phyloP scores from a whole-genome alignment of 495 filamentous ascomycete species.

The Xylaria acuta region DNA sequence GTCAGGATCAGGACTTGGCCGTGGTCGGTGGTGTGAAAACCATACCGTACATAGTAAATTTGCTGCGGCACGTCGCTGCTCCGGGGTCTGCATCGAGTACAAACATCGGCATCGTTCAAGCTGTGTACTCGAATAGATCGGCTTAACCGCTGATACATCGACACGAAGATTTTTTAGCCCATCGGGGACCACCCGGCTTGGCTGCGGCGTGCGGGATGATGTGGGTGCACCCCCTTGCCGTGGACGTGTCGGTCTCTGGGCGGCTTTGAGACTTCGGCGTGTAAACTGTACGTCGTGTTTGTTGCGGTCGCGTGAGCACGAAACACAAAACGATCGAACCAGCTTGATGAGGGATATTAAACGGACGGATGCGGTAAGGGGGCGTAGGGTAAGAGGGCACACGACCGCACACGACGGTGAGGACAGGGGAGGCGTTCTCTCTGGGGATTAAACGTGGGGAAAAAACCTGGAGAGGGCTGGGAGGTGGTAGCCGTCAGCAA shows the following conservation, averaged over 20 bases:
- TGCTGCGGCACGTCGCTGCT: not conserved
- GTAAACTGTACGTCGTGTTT: not conserved
- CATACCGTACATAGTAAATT: not conserved
- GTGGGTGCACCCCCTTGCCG: slow-evolving; percentile 15
- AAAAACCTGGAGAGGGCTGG: slow-evolving; percentile 12
- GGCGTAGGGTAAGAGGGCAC: slow-evolving; percentile 15
- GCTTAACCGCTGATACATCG: not conserved
- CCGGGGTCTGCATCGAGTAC: not conserved
- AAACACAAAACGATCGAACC: not conserved
- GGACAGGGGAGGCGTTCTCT: slow-evolving; percentile 5
- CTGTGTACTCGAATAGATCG: not conserved
- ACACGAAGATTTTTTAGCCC: slow-evolving; percentile 7
- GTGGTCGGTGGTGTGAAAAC: not conserved
- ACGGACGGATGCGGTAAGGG: slow-evolving; percentile 15
- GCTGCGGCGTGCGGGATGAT: slow-evolving; percentile 22
- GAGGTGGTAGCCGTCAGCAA: slow-evolving; percentile 10
- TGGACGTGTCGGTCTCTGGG: not conserved
- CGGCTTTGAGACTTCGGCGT: slow-evolving; percentile 1
- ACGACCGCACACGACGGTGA: slow-evolving; percentile 14
- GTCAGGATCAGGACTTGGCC: not conserved
- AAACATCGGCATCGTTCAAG: not conserved
- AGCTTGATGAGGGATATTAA: slow-evolving; percentile 14
- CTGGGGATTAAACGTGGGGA: slow-evolving; percentile 21
- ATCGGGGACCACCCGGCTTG: slow-evolving; percentile 8
- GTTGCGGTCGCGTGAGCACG: slow-evolving; percentile 13